Evolutionary conservation across 2,329 filamentous ascomycete species (phyloP), one percentile per base, ranked within the genome.

Genomic region (Nannizziopsis arthrosporioides): DNA sequence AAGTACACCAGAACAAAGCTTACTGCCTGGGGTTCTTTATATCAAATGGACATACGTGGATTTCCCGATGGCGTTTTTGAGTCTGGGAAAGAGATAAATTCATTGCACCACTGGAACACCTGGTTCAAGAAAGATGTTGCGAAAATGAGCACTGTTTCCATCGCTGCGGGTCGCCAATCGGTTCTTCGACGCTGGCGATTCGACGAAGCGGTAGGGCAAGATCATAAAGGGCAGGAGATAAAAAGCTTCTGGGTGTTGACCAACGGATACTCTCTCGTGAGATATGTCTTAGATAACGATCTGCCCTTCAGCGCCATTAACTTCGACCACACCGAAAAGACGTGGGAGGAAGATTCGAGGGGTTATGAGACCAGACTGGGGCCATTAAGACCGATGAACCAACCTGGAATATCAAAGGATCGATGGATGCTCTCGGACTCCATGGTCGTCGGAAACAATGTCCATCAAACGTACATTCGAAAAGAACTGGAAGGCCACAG

Each of bases 101-200:
- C 64, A 38, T 58, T 69, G 45, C 67, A 70, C 56, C 67, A 70
- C 55, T 69, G 67, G 66, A 65, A 62, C 55, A 67, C 63, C 36
- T 70, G 67, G 67, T 68, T 68, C 53, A 61, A 56, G 47, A 68
- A 67, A 60, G 67, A 69, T 48, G 67, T 70, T 2, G 64, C 68
- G 31, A 67, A 67, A 57, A 69, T 70, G 66, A 64, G 61, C 49
- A 60, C 67, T 15, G 66, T 69, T 11, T 51, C 65, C 15, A 64
- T 65, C 17, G 64, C 61, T 27, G 66, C 66, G 1, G 67, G 67
- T 38, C 63, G 66, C 31, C 59, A 61, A 38, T 68, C 66, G 2
- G 61, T 69, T 31, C 60, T 69, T n/a, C 64, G 67, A 40, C 65
- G 67, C 50, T 69, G 67, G 66, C 61, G 67, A 40, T 69, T 69